A percentile compares a stretch with the other conserved stretches of the same genome.
phyloP scores from a whole-genome alignment of 2,329 filamentous ascomycete genomes.

The Colletotrichum musicola region DNA sequence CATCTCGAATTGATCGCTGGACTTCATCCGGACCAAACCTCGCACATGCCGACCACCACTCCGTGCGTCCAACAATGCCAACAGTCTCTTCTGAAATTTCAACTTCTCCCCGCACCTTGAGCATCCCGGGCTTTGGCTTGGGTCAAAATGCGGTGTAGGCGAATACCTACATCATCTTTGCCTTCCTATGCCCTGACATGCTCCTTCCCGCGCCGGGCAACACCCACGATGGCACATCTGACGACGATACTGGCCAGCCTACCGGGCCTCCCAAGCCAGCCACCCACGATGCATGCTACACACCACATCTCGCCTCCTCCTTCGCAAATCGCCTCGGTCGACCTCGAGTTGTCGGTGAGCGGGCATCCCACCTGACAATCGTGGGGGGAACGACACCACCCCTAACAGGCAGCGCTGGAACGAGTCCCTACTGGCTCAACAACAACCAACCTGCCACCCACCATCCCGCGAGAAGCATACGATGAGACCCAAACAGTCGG shows the following conservation, averaged over 20 bases:
- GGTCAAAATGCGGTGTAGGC: not conserved
- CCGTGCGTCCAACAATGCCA: not conserved
- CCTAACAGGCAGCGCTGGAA: not conserved
- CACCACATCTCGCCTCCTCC: not conserved
- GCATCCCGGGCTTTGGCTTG: not conserved
- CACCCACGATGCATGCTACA: not conserved
- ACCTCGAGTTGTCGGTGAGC: constrained; percentile 26
- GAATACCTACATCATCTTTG: not conserved
- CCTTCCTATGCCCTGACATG: too few relatives aligned
- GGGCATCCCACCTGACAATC: not conserved
- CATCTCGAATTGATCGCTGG: too few relatives aligned
- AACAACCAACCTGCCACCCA: not conserved
- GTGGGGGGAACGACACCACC: not conserved
- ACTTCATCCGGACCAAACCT: too few relatives aligned
- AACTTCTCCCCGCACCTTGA: not conserved
- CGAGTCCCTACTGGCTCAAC: constrained; percentile 1
- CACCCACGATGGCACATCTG: not conserved
- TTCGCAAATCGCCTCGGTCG: not conserved
- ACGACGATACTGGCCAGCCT: not conserved
- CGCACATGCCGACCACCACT: too few relatives aligned
- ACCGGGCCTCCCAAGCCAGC: not conserved
- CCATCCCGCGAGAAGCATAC: not conserved
- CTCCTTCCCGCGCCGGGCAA: not conserved
- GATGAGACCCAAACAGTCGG: constrained; percentile 1
- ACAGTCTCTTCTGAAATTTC: not conserved